phyloP scores from a whole-genome alignment of 805 yeast genomes.

The Candida krabiensis region DNA sequence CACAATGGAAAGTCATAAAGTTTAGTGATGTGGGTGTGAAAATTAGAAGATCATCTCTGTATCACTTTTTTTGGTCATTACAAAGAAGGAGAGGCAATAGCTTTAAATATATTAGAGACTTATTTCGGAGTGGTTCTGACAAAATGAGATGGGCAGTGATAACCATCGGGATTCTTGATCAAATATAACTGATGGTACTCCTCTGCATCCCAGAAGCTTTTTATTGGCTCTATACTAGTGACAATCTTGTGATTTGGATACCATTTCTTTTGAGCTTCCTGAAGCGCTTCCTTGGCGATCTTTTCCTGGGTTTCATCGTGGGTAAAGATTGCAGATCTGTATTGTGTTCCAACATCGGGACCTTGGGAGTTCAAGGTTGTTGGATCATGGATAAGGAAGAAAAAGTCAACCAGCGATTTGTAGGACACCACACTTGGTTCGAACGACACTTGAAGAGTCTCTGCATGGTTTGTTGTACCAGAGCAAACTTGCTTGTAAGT shows the following conservation, averaged over 20 bases:
- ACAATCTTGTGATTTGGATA: constrained; percentile 66
- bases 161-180: constrained; percentile 78
- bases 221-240: constrained; percentile 68
- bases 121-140: constrained; percentile 61
- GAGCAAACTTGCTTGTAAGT: constrained; percentile 72
- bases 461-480: constrained; percentile 79
- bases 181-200: constrained; percentile 88
- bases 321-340: constrained; percentile 78
- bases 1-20: no score
- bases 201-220: constrained; percentile 88
- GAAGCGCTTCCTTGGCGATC: constrained; percentile 41
- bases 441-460: constrained; percentile 78
- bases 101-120: neutral
- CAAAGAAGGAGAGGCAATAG: neutral
- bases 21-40: no score
- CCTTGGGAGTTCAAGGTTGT: constrained; percentile 85
- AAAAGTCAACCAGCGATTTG: constrained; percentile 71
- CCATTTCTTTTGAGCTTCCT: constrained; percentile 69
- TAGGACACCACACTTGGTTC: constrained; percentile 66
- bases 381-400: constrained; percentile 93
- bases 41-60: no score
- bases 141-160: constrained; percentile 88
- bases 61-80: neutral
- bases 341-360: constrained; percentile 85
- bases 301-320: constrained; percentile 50